These are phyloP conservation scores for Sordariomycetes sp. DNA, from an alignment of 2,329 filamentous ascomycete genomes.

Conservation along the genomic window DNA sequence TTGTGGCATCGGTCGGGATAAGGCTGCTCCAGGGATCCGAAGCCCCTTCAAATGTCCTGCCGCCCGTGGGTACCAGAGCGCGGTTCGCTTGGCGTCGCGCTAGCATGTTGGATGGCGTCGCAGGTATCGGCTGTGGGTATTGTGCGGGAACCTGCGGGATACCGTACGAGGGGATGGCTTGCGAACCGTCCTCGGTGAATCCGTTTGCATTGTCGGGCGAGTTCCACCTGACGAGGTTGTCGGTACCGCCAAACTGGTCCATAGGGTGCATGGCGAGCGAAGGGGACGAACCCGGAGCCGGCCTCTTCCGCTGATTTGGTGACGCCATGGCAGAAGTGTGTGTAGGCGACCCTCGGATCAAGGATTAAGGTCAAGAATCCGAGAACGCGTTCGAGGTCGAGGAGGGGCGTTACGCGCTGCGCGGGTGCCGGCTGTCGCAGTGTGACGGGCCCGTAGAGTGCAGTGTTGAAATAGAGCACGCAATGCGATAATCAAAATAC, in stretches of 20 bases:
- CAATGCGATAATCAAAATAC: not conserved
- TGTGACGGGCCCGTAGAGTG: not conserved
- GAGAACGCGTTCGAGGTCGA: not conserved
- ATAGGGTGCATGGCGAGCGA: constrained; percentile 39
- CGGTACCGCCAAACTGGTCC: not conserved
- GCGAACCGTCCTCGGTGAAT: constrained; percentile 1
- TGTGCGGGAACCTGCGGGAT: not conserved
- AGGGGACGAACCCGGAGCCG: constrained; percentile 63
- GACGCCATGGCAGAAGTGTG: constrained; percentile 29
- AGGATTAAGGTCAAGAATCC: not conserved
- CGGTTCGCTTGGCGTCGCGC: constrained; percentile 41
- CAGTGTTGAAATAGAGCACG: not conserved
- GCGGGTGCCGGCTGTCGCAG: not conserved
- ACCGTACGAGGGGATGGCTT: not conserved
- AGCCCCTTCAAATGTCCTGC: constrained; percentile 25
- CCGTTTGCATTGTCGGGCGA: not conserved
- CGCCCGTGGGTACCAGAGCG: constrained; percentile 33
- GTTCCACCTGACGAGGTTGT: not conserved
- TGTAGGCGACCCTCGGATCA: not conserved
- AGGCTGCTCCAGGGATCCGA: constrained; percentile 30
- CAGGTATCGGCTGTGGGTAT: constrained; percentile 4
- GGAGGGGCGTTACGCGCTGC: not conserved
- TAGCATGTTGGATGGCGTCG: constrained; percentile 35
- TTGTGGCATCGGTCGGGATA: constrained; percentile 9
- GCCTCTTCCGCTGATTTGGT: constrained; percentile 55